phyloP scores from a whole-genome alignment of 2,329 filamentous ascomycete species.

The Metarhizium rileyi region DNA sequence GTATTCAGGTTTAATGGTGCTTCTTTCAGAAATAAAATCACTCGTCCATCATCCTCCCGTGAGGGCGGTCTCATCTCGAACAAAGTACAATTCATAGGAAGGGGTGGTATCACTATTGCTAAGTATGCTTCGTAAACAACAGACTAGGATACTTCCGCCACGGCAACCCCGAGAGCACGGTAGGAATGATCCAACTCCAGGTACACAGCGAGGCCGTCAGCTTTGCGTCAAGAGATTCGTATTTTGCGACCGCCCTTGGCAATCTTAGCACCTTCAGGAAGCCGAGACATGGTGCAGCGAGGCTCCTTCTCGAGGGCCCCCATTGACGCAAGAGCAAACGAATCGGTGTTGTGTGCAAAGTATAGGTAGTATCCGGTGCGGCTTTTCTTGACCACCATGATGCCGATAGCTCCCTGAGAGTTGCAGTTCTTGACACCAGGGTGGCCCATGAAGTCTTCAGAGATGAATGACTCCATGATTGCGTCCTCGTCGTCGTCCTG shows the following conservation, averaged over 20 bases:
- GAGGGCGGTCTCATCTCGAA: not conserved
- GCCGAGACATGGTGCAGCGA: constrained; percentile 80
- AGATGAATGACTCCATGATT: constrained; percentile 65
- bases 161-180: not conserved
- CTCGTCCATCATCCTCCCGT: not conserved
- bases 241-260: constrained; percentile 45
- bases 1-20: not conserved
- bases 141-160: not conserved
- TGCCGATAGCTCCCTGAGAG: constrained; percentile 79
- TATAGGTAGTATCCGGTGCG: constrained; percentile 69
- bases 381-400: constrained; percentile 83
- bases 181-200: not conserved
- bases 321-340: constrained; percentile 81
- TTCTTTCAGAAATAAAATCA: not conserved
- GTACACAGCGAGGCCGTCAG: not conserved
- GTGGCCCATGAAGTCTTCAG: constrained; percentile 87
- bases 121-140: not conserved
- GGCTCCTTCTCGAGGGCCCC: constrained; percentile 65
- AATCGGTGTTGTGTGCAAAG: constrained; percentile 94
- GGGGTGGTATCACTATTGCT: not conserved
- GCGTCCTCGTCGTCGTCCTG: constrained; percentile 67
- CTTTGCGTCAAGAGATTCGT: constrained; percentile 18
- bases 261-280: constrained; percentile 40
- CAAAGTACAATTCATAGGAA: not conserved
- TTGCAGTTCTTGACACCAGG: constrained; percentile 72